Conservation (phyloP, 1,284 basidiomycete species). For the Cerrena zonata region DNA sequence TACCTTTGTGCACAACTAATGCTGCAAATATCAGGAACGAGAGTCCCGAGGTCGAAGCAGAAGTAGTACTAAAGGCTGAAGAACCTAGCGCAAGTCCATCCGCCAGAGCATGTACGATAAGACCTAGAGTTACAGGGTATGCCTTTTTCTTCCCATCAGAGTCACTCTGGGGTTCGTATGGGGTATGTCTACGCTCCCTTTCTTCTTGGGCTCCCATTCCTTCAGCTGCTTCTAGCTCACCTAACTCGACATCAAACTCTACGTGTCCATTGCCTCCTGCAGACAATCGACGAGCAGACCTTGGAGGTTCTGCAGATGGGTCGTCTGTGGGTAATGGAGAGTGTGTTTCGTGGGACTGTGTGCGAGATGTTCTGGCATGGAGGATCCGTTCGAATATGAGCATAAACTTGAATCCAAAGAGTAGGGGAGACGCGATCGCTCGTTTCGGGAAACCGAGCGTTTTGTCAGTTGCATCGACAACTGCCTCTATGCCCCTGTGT, state of each 20-base stretch:
- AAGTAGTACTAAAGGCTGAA: slow-evolving; percentile 39
- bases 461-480: slow-evolving; percentile 29
- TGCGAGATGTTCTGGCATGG: slow-evolving; percentile 34
- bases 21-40: slow-evolving; percentile 84
- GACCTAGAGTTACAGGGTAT: slow-evolving; percentile 74
- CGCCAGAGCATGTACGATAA: slow-evolving; percentile 80
- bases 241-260: slow-evolving; percentile 57
- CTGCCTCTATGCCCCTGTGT: slow-evolving; percentile 57
- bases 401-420: slow-evolving; percentile 83
- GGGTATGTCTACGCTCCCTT: neutral
- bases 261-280: slow-evolving; percentile 24
- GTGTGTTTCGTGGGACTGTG: slow-evolving; percentile 5
- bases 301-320: neutral
- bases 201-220: slow-evolving; percentile 11
- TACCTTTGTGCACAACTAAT: slow-evolving; percentile 84
- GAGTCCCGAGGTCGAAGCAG: slow-evolving; percentile 37
- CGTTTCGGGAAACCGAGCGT: slow-evolving; percentile 41
- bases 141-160: slow-evolving; percentile 29
- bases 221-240: slow-evolving; percentile 40
- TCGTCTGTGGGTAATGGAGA: neutral
- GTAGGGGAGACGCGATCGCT: slow-evolving; percentile 66
- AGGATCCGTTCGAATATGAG: slow-evolving; percentile 63
- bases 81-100: slow-evolving; percentile 89
- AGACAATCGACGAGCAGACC: slow-evolving; percentile 9
- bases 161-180: slow-evolving; percentile 6